phyloP scores from a whole-genome alignment of 768 basidiomycete species.

The Termitomyces sp. region DNA sequence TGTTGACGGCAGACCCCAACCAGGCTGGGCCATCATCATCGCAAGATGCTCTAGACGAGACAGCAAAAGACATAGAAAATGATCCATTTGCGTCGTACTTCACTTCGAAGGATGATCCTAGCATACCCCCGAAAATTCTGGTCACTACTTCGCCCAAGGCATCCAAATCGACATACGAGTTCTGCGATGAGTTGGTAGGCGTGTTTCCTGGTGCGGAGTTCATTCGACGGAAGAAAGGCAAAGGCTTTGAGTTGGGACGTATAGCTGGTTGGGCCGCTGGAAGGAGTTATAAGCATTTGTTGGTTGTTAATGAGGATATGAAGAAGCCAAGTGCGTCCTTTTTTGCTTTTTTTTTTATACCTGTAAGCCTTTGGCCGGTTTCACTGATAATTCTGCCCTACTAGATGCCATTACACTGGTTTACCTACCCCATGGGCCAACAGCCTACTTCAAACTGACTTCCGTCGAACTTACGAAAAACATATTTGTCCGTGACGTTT shows the following conservation, averaged over 20 bases:
- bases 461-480: slow-evolving; percentile 82
- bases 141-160: slow-evolving; percentile 89
- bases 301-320: slow-evolving; percentile 94
- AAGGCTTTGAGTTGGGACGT: slow-evolving; percentile 85
- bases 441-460: slow-evolving; percentile 92
- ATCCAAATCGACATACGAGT: slow-evolving; percentile 84
- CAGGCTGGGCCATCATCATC: slow-evolving; percentile 28
- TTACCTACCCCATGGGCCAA: slow-evolving; percentile 87
- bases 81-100: slow-evolving; percentile 82
- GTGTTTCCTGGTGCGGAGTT: slow-evolving; percentile 93
- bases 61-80: slow-evolving; percentile 60
- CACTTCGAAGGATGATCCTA: slow-evolving; percentile 58
- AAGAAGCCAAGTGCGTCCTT: slow-evolving; percentile 80
- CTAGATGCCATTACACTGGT: slow-evolving; percentile 90
- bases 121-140: slow-evolving; percentile 77
- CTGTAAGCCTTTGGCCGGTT: background rate
- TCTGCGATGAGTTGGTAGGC: slow-evolving; percentile 87
- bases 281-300: slow-evolving; percentile 81
- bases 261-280: slow-evolving; percentile 93
- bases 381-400: slow-evolving; percentile 4
- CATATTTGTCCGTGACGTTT: slow-evolving; percentile 60
- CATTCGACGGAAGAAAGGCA: slow-evolving; percentile 78
- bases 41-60: slow-evolving; percentile 44
- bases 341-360: background rate
- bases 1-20: slow-evolving; percentile 50